Conservation (phyloP, 1,139 yeast species). For the Candida sanyaensis region DNA sequence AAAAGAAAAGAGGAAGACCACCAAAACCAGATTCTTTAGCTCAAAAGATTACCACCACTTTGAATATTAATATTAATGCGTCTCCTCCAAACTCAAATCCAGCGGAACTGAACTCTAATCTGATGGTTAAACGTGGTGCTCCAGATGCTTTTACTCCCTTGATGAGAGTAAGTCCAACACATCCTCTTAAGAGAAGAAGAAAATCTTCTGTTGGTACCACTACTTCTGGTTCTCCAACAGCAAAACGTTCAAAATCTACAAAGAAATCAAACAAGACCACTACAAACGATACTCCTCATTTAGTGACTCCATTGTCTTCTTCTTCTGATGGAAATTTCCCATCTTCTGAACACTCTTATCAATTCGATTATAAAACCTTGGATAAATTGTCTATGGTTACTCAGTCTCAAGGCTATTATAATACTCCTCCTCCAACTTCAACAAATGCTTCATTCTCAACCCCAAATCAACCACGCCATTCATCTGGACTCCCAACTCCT, state of each 20-base stretch:
- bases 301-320: slow-evolving; percentile 24
- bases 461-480: slow-evolving; percentile 1
- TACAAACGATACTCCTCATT: slow-evolving; percentile 1
- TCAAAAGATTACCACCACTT: slow-evolving; percentile 42
- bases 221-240: neutral
- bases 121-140: slow-evolving; percentile 43
- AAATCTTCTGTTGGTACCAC: slow-evolving; percentile 10
- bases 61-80: slow-evolving; percentile 46
- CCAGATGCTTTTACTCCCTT: slow-evolving; percentile 50
- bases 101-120: slow-evolving; percentile 40
- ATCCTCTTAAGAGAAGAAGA: slow-evolving; percentile 18
- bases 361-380: slow-evolving; percentile 35
- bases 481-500: slow-evolving; percentile 5
- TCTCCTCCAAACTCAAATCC: slow-evolving; percentile 32
- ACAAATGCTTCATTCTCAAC: slow-evolving; percentile 8
- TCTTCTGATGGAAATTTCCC: slow-evolving; percentile 17
- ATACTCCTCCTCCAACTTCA: slow-evolving; percentile 22
- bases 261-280: neutral
- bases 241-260: slow-evolving; percentile 10
- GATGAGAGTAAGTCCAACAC: slow-evolving; percentile 43
- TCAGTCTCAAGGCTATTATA: slow-evolving; percentile 15
- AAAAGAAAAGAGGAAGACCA: slow-evolving; percentile 50
- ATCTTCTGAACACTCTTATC: slow-evolving; percentile 21
- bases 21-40: slow-evolving; percentile 46
- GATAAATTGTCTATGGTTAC: slow-evolving; percentile 31